Conservation (phyloP, 2,329 filamentous ascomycete species). For the Onygenales sp. region DNA sequence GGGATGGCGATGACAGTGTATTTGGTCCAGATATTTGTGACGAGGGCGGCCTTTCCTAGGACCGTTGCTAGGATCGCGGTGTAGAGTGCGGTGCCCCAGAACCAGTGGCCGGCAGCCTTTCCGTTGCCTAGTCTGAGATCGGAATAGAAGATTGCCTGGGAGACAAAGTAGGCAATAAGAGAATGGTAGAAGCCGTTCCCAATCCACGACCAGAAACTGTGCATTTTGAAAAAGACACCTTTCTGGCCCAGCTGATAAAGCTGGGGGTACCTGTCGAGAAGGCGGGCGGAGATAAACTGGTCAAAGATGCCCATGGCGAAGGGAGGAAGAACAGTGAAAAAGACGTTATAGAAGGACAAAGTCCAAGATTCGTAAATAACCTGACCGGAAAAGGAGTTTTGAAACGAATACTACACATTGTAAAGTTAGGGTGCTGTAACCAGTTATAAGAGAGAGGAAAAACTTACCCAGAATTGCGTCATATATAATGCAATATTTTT, state of each 20-base stretch:
- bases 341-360: slow-evolving; percentile 97
- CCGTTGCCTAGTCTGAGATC: slow-evolving; percentile 75
- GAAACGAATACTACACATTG: slow-evolving; percentile 69
- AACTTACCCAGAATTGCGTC: slow-evolving; percentile 93
- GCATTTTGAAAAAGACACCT: slow-evolving; percentile 85
- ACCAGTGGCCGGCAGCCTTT: slow-evolving; percentile 83
- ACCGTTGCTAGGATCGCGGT: slow-evolving; percentile 89
- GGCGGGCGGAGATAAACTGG: slow-evolving; percentile 88
- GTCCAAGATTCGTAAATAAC: slow-evolving; percentile 99
- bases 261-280: slow-evolving; percentile 92
- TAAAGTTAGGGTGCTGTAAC: no score
- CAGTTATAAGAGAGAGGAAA: not conserved
- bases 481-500: slow-evolving; percentile 98
- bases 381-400: slow-evolving; percentile 95
- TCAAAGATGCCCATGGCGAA: slow-evolving; percentile 94
- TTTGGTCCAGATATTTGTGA: slow-evolving; percentile 98
- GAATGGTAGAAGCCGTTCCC: slow-evolving; percentile 94
- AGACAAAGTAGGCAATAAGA: slow-evolving; percentile 79
- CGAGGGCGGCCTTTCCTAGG: slow-evolving; percentile 84
- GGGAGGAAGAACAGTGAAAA: slow-evolving; percentile 90
- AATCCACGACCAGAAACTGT: slow-evolving; percentile 89
- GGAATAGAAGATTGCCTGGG: slow-evolving; percentile 68
- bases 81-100: slow-evolving; percentile 94
- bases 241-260: slow-evolving; percentile 88
- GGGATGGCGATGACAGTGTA: slow-evolving; percentile 94